Percentiles rank a stretch among this genome's conserved stretches.
phyloP scores from a whole-genome alignment of 495 filamentous ascomycete species.

The Endocarpon pusillum region DNA sequence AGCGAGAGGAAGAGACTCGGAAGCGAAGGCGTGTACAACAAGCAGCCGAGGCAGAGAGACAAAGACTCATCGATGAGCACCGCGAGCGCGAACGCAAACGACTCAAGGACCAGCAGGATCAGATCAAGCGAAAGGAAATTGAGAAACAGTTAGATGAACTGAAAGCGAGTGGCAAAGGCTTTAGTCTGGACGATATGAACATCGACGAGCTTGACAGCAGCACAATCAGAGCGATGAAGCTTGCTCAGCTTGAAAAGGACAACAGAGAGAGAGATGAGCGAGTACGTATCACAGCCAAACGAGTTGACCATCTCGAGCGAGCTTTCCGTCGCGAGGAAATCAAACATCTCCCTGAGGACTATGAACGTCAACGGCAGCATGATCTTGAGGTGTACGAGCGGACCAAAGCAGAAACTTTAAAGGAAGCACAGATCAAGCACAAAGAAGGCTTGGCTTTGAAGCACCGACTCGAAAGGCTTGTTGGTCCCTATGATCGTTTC shows the following conservation, averaged over 20 bases:
- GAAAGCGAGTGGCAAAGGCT: slow-evolving; percentile 67
- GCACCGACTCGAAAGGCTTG: slow-evolving; percentile 69
- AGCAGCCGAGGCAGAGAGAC: slow-evolving; percentile 69
- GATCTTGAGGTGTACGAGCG: slow-evolving; percentile 70
- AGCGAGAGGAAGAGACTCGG: slow-evolving; percentile 78
- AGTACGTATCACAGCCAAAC: slow-evolving; percentile 78
- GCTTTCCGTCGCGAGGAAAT: slow-evolving; percentile 88
- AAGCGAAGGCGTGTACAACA: slow-evolving; percentile 73
- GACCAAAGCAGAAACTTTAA: slow-evolving; percentile 55
- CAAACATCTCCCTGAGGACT: slow-evolving; percentile 79
- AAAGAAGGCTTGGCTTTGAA: slow-evolving; percentile 82
- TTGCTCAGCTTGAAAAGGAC: slow-evolving; percentile 89
- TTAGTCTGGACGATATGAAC: slow-evolving; percentile 57
- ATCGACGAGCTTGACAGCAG: slow-evolving; percentile 76
- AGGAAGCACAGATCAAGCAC: slow-evolving; percentile 71
- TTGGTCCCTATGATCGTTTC: slow-evolving; percentile 68
- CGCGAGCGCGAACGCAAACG: slow-evolving; percentile 78
- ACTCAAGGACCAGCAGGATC: slow-evolving; percentile 73
- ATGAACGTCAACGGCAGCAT: slow-evolving; percentile 61
- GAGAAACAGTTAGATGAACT: slow-evolving; percentile 93
- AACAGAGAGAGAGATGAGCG: slow-evolving; percentile 88
- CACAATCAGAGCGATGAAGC: slow-evolving; percentile 80
- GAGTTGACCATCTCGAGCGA: slow-evolving; percentile 94
- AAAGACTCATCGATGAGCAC: slow-evolving; percentile 78
- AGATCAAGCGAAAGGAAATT: slow-evolving; percentile 82